Evolutionary conservation across 1,284 basidiomycete species (phyloP).

Genomic region (Phaffia rhodozyma): DNA sequence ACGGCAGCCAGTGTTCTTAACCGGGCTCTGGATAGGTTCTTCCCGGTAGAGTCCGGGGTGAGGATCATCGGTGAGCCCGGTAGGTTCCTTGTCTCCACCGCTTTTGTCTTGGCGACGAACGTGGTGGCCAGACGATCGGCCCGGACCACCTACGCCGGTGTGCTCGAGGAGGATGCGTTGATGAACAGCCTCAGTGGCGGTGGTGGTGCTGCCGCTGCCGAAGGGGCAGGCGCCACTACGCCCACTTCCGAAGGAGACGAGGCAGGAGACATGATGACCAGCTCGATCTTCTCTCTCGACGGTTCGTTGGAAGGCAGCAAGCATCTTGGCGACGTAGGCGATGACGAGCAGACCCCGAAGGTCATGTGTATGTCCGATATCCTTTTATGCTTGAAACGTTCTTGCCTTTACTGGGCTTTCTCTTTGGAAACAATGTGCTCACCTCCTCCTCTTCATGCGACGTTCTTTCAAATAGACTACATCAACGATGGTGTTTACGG

Average conservation of each 20-base stretch:
- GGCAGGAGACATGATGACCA: slow-evolving; percentile 4
- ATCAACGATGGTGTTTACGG: slow-evolving; percentile 98
- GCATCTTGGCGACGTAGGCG: slow-evolving; percentile 23
- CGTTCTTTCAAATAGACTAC: slow-evolving; percentile 51
- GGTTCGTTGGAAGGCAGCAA: slow-evolving; percentile 7
- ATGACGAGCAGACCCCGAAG: slow-evolving; percentile 44
- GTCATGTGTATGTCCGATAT: slow-evolving; percentile 55
- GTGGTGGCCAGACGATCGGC: slow-evolving; percentile 75
- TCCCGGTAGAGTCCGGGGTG: slow-evolving; percentile 62
- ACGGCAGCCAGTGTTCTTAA: slow-evolving; percentile 61
- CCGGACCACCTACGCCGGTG: slow-evolving; percentile 17
- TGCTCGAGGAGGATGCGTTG: neutral
- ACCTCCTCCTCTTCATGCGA: slow-evolving; percentile 14
- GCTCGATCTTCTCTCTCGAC: slow-evolving; percentile 12
- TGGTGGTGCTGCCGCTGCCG: slow-evolving; percentile 18
- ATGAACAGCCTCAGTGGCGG: neutral
- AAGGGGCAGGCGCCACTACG: neutral
- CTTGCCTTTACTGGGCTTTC: no score
- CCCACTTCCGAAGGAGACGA: slow-evolving; percentile 13
- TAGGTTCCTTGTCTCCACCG: slow-evolving; percentile 81
- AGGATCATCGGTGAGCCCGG: slow-evolving; percentile 94
- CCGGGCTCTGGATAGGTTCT: slow-evolving; percentile 63
- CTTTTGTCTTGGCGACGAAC: slow-evolving; percentile 86
- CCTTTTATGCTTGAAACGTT: no score
- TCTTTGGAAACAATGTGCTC: no score